phyloP scores from a whole-genome alignment of 1,139 yeast species.

The Yamadazyma blattariae region DNA sequence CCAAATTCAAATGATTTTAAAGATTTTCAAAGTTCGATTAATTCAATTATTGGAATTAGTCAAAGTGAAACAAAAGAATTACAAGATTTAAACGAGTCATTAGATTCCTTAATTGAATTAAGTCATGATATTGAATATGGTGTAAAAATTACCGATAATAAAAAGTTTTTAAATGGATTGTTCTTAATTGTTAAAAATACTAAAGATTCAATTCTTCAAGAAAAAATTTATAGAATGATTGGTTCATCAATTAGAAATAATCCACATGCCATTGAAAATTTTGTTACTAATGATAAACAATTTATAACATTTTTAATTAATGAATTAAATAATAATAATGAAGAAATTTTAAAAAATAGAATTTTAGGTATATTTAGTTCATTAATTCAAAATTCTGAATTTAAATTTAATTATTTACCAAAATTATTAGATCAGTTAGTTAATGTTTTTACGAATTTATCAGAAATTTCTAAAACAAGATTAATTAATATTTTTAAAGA shows the following conservation, averaged over 20 bases:
- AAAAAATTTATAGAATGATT: conserved; percentile 48
- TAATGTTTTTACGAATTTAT: conserved; percentile 25
- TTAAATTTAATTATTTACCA: conserved; percentile 26
- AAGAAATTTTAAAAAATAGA: conserved; percentile 43
- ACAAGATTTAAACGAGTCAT: conserved; percentile 20
- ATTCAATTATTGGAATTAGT: neutral
- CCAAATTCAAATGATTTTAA: conserved; percentile 3
- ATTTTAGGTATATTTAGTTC: conserved; percentile 48
- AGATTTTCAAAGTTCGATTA: conserved; percentile 3
- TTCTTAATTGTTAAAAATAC: neutral
- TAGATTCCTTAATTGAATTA: conserved; percentile 54
- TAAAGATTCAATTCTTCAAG: conserved; percentile 20
- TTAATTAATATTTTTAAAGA: conserved; percentile 43
- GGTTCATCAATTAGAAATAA: conserved; percentile 69
- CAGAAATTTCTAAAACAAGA: conserved; percentile 28
- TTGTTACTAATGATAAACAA: conserved; percentile 16
- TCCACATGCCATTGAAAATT: conserved; percentile 50
- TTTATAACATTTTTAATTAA: conserved; percentile 7
- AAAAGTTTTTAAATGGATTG: conserved; percentile 1
- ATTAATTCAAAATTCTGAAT: conserved; percentile 30
- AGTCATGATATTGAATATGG: conserved; percentile 71
- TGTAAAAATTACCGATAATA: conserved; percentile 27
- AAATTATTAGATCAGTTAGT: conserved; percentile 23
- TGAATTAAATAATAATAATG: conserved; percentile 10
- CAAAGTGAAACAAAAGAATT: conserved; percentile 10